These are phyloP conservation scores for Golubevia pallescens DNA, from an alignment of 1,284 basidiomycete species.

Conservation along the genomic window DNA sequence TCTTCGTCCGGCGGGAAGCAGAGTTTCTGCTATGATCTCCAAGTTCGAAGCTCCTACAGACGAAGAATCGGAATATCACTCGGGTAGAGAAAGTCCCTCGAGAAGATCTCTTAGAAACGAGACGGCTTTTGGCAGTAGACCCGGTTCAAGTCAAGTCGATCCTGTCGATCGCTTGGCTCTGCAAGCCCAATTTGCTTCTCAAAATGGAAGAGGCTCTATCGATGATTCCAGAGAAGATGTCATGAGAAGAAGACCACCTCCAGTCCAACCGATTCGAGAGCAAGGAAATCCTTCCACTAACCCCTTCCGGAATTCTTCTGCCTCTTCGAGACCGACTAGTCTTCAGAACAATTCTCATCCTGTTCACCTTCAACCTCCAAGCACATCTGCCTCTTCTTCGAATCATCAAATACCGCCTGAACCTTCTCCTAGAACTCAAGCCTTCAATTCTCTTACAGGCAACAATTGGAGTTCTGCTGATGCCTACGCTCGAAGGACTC, in stretches of 20 bases:
- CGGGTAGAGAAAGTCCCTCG: background rate
- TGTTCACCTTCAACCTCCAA: background rate
- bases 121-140: background rate
- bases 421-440: conserved; percentile 26
- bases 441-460: conserved; percentile 24
- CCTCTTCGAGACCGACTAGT: background rate
- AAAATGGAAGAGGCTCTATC: background rate
- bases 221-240: background rate
- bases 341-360: background rate
- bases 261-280: background rate
- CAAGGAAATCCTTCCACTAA: background rate
- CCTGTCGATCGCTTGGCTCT: background rate
- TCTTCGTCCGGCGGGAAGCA: conserved; percentile 15
- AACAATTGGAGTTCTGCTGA: conserved; percentile 9
- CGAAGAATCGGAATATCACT: background rate
- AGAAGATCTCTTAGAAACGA: background rate
- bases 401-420: background rate
- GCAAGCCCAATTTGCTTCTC: background rate
- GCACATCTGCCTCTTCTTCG: background rate
- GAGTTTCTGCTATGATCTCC: conserved; percentile 31
- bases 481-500: background rate
- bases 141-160: background rate
- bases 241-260: background rate
- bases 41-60: conserved; percentile 16
- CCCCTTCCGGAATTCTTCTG: background rate